These are phyloP conservation scores for Stachybotrys chlorohalonatus DNA, from an alignment of 2,329 filamentous ascomycete genomes.

Conservation along the genomic window DNA sequence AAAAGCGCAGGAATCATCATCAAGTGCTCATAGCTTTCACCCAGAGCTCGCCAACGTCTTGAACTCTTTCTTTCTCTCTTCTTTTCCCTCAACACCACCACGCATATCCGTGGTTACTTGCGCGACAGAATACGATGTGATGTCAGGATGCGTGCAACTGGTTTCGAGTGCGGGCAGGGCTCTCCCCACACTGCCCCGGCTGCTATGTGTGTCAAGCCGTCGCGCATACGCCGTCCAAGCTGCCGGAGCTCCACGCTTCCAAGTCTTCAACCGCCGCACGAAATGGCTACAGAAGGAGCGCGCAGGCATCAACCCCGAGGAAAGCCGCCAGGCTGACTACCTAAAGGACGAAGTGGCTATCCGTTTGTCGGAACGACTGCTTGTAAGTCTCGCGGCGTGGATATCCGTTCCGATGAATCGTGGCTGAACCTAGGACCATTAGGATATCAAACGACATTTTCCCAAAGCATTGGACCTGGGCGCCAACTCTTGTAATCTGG, in stretches of 20 bases:
- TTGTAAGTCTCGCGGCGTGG: slow-evolving; percentile 41
- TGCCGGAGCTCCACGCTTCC: slow-evolving; percentile 66
- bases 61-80: too few species aligned
- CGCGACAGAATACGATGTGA: slow-evolving; percentile 13
- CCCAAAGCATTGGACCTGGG: slow-evolving; percentile 82
- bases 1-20: background rate
- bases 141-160: slow-evolving; percentile 18
- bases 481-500: slow-evolving; percentile 92
- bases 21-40: too few species aligned
- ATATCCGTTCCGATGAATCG: background rate
- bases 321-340: slow-evolving; percentile 79
- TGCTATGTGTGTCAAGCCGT: slow-evolving; percentile 12
- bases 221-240: slow-evolving; percentile 70
- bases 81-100: background rate
- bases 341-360: slow-evolving; percentile 85
- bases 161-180: slow-evolving; percentile 14
- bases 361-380: slow-evolving; percentile 73
- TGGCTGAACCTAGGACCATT: slow-evolving; percentile 4
- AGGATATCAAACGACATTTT: slow-evolving; percentile 91
- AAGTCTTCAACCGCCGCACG: slow-evolving; percentile 81
- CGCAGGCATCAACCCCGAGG: slow-evolving; percentile 59
- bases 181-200: slow-evolving; percentile 12
- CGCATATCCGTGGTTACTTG: slow-evolving; percentile 2
- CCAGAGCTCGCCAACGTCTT: too few species aligned
- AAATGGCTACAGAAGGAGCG: slow-evolving; percentile 93